Evolutionary conservation across 2,329 filamentous ascomycete genomes (phyloP).

Genomic region (Ophiosphaerella narmari): DNA sequence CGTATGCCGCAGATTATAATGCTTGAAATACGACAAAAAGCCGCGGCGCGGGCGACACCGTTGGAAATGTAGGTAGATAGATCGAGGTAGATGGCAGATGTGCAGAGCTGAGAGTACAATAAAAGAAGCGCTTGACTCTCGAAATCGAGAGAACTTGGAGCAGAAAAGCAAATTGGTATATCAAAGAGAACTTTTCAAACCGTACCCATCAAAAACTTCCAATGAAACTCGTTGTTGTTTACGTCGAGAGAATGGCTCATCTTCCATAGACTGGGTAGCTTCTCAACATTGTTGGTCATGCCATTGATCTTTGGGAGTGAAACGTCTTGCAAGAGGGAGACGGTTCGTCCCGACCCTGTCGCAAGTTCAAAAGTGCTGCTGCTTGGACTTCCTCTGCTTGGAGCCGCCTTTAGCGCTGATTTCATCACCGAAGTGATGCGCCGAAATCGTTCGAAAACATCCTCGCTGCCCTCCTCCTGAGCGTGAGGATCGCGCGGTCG

Average conservation of each 20-base stretch:
- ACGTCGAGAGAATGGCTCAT: constrained; percentile 35
- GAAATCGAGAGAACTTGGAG: neutral
- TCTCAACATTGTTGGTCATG: constrained; percentile 26
- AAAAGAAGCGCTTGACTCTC: too few relatives aligned
- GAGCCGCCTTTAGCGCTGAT: constrained; percentile 24
- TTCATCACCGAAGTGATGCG: constrained; percentile 41
- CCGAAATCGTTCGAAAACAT: constrained; percentile 42
- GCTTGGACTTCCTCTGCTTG: constrained; percentile 33
- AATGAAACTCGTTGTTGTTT: constrained; percentile 37
- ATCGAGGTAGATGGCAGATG: too few relatives aligned
- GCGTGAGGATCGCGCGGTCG: constrained; percentile 26
- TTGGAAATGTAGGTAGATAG: too few relatives aligned
- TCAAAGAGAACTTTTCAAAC: constrained; percentile 19
- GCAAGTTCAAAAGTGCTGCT: constrained; percentile 42
- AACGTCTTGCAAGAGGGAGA: constrained; percentile 39
- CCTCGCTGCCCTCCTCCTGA: constrained; percentile 29
- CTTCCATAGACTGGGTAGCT: constrained; percentile 35
- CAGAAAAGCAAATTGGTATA: neutral
- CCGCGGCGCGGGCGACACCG: neutral
- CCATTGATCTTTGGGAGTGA: constrained; percentile 36
- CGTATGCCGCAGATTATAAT: neutral
- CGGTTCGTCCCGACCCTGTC: constrained; percentile 39
- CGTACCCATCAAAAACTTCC: constrained; percentile 41
- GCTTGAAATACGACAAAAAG: neutral
- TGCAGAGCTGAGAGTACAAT: too few relatives aligned